These are phyloP conservation scores for Coemansia sp. DNA, from an alignment of 371 early-diverging fungal genomes.

Conservation along the genomic window DNA sequence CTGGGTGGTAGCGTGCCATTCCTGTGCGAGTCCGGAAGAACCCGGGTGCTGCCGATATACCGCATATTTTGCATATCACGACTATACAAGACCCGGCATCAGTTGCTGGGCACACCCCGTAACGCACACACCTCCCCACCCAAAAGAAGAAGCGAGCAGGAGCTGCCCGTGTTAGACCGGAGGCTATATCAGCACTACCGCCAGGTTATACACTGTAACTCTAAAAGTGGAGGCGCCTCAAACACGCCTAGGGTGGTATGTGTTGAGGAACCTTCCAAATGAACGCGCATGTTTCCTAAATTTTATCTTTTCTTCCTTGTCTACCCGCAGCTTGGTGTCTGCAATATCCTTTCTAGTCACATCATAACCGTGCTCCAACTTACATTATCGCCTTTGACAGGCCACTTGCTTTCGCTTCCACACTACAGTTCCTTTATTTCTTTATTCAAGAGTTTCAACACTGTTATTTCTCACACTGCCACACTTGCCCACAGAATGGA, in stretches of 20 bases:
- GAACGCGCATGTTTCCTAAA: not conserved
- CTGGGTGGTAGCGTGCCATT: not conserved
- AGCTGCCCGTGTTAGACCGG: not conserved
- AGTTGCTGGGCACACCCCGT: too few relatives aligned
- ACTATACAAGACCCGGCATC: not conserved
- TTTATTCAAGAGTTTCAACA: not conserved
- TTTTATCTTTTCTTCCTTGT: conserved; percentile 1
- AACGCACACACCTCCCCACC: too few relatives aligned
- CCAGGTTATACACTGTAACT: not conserved
- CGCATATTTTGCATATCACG: not conserved
- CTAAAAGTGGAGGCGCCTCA: not conserved
- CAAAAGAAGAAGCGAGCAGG: too few relatives aligned
- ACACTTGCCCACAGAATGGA: too few relatives aligned
- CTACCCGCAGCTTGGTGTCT: not conserved
- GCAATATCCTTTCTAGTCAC: conserved; percentile 3
- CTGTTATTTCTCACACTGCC: not conserved
- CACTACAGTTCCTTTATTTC: conserved; percentile 1
- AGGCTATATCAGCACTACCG: conserved; percentile 3
- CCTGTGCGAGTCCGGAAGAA: not conserved
- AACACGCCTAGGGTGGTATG: not conserved
- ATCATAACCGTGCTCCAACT: too few relatives aligned
- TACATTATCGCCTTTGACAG: conserved; percentile 5
- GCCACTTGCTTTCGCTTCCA: not conserved
- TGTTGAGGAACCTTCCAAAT: not conserved
- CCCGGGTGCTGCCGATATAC: too few relatives aligned